Evolutionary conservation across 495 filamentous ascomycete genomes (phyloP), one percentile per base, ranked within the genome.

Genomic region (Trichocladium antarcticum): DNA sequence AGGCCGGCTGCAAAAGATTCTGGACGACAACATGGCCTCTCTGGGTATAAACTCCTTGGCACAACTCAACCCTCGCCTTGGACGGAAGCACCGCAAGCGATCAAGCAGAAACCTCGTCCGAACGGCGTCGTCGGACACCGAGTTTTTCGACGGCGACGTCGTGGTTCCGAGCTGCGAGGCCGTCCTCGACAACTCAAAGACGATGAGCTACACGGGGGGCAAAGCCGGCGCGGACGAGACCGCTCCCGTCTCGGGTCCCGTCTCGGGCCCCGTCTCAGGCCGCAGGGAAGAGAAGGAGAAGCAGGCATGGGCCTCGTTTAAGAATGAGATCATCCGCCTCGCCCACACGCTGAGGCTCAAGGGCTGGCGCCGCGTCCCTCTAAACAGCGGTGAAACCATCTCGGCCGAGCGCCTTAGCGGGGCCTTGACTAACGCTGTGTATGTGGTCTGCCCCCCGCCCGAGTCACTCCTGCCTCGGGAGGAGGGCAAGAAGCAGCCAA

Each of bases 341-440:
- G 74, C 86, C 2, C 93, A 97, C 68, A 99, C 92, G 0, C 71
- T 99, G 44, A 77, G 78, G 42, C 75, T 96, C 32, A 89, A 88
- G 64, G 83, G 89, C 5, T 99, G 92, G 92, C 81, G 89, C 40
- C 79, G 78, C 48, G 77, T 99, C 2, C 73, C 86, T 6, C 70
- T 95, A 56, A 64, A 74, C 24, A 62, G 60, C 37, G 69, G 70
- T 34, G 87, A 94, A 7, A 57, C 63, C 36, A 84, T 99, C 38
- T 79, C 78, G 14, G 84, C 97, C 21, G 76, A 84, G 62, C 80
- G 89, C 14, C 79, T 99, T 11, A 95, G 89, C 60, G 92, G 92
- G 44, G 92, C 92, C 14, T 68, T 97, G 60, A 99, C 92, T 3
- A 99, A 99, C 61, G 85, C 89, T 9, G 87, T 97, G 11, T 97